Base-by-base conservation (phyloP, 306 rosid genomes). In the Quercus rubra region DNA sequence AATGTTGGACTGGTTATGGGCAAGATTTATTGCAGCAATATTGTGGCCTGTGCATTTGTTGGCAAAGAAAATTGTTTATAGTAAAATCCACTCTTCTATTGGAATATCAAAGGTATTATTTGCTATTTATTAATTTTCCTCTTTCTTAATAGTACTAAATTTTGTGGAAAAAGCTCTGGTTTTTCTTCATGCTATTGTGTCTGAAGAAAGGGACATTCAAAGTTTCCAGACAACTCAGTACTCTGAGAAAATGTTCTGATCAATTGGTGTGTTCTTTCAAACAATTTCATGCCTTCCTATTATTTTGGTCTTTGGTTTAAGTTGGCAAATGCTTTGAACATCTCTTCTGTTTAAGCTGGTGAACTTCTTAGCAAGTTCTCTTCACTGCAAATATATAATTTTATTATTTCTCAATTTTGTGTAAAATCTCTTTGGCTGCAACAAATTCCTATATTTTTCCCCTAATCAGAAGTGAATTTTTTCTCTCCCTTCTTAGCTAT, bases 31-130 rank as follows among this genome's bases (percentile, higher is more conserved):
- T 31, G 94, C 92, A 51, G 83, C 90, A 76, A 78, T 92, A 74
- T 76, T 95, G 70, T 87, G 85, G 91, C 99, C 98, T 21, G 49
- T 91, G 75, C 99, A 95, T 89, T 33, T 83, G 81, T 74, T 95
- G 84, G 99, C 97, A 38, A 92, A 83, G 82, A 94, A 81, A 77
- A 74, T 94, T 66, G 88, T 94, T 71, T 92, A 95, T 82, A 83
- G 81, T 59, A 92, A 91, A 90, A 89, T 95, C 79, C 96, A 87
- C 80, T 89, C 94, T 43, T 88, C 96, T 71, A 86, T 95, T 6
- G 93, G 95, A 81, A 87, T 90, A 57, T 83, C 91, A 46, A 92
- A 88, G 95, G 95, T 90, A 66, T 43, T 51, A 18, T 77, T n/a
- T 75, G 74, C 33, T 83, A 76, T 56, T 31, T 78, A 73, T 38